Conservation (phyloP, 352 stramenopile species). For the Globisporangium paddicum region DNA sequence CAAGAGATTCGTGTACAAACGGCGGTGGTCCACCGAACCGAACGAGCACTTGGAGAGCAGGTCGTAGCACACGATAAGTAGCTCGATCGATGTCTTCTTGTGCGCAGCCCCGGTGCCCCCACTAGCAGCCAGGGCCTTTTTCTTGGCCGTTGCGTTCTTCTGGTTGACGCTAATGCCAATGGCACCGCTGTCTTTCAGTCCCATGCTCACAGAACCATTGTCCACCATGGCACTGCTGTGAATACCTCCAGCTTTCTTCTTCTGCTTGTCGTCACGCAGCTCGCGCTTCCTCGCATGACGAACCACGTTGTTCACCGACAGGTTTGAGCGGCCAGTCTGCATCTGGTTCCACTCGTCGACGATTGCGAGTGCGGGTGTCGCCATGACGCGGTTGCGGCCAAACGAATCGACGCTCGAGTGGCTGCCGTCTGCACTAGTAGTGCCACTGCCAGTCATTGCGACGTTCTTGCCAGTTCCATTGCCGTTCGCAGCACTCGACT, state of each 20-base stretch:
- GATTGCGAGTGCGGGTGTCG: slow-evolving; percentile 81
- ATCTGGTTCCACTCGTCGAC: slow-evolving; percentile 82
- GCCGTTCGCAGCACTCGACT: slow-evolving; percentile 27
- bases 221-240: slow-evolving; percentile 11
- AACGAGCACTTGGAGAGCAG: slow-evolving; percentile 82
- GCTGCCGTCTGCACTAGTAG: slow-evolving; percentile 28
- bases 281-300: slow-evolving; percentile 62
- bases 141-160: slow-evolving; percentile 30
- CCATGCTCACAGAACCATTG: slow-evolving; percentile 10
- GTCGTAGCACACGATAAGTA: slow-evolving; percentile 76
- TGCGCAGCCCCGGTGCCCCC: slow-evolving; percentile 10
- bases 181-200: slow-evolving; percentile 18
- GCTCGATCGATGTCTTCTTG: slow-evolving; percentile 69
- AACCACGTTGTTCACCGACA: slow-evolving; percentile 81
- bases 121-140: slow-evolving; percentile 19
- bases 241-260: slow-evolving; percentile 36
- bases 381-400: slow-evolving; percentile 80
- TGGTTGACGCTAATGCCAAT: not conserved
- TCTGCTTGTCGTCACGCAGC: slow-evolving; percentile 43
- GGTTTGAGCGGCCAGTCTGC: slow-evolving; percentile 56
- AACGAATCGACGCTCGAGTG: slow-evolving; percentile 61
- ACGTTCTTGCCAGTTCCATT: slow-evolving; percentile 2
- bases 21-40: slow-evolving; percentile 57
- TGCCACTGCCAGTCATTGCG: slow-evolving; percentile 4
- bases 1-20: slow-evolving; percentile 79